Base-by-base conservation (phyloP, 1,139 yeast genomes). In the Pichia sp. region DNA sequence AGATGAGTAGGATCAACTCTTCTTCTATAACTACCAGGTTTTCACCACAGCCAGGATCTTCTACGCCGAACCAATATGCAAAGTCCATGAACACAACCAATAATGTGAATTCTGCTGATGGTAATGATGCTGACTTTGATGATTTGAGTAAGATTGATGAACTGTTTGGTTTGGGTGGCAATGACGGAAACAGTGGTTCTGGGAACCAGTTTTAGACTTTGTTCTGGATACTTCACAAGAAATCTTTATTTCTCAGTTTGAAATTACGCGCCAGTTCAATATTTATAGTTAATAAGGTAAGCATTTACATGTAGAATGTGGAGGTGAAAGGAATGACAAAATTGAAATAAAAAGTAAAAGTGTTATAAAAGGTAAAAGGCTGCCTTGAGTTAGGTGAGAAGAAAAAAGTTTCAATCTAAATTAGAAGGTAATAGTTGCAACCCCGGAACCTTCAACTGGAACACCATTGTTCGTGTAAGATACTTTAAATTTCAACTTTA, bases 401-500 rank as follows among this genome's bases (percentile, higher is more conserved):
- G n/a, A n/a, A n/a, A n/a, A n/a, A n/a, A n/a, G n/a, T n/a, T n/a
- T n/a, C n/a, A n/a, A n/a, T n/a, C n/a, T n/a, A n/a, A n/a, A 14
- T 25, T 25, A 22, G 13, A 21, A 21, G 9, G 42, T 30, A 26
- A 53, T 36, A 3, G 55, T 52, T 32, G 57, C 66, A 27, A 79
- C 75, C 13, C 85, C 84, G 13, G 75, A 67, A 45, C 75, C 83
- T 50, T 72, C 79, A 25, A 59, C 59, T 11, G 58, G 56, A 13
- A 59, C 53, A 12, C 76, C 77, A 36, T 69, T 71, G 7, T 69
- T 52, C 13, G 52, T 52, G 53, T 77, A 87, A 41, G 74, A 73
- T 22, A 75, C 71, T 56, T 82, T 85, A 93, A 94, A 88, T 56
- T 87, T 82, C 41, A 88, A 66, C 60, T 85, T 87, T 48, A 85